Base-by-base conservation (phyloP, 2,329 filamentous ascomycete genomes). In the Botrytis galanthina region DNA sequence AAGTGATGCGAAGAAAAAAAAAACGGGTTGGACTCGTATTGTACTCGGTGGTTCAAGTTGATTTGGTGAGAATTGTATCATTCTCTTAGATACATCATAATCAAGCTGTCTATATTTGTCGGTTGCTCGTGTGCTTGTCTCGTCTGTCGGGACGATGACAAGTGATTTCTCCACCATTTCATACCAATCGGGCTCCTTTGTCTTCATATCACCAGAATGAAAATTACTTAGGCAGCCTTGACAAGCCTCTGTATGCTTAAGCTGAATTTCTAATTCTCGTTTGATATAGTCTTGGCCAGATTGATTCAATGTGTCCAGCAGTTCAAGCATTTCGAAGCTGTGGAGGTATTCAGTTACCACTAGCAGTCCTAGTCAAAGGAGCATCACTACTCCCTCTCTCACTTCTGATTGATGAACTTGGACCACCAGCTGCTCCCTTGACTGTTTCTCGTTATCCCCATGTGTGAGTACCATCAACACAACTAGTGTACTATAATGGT, bases 391-490 rank as follows among this genome's bases (percentile, higher is more conserved):
- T 42, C 16, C 22, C n/a, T 39, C n/a, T 8, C 14, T 62, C 7
- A 3, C 37, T 39, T 62, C 26, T 62, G 60, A 22, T 62, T 62
- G 26, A 62, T 62, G 35, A n/a, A 42, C 35, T 42, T 62, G 35
- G 32, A 18, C 26, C 60, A 5, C 35, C 81, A 71, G 80, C 76
- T 69, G 79, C 75, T 32, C 79, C 78, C 82, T 85, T 89, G 69
- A 85, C 85, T 44, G 86, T 86, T 80, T 87, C 82, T 22, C 48
- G 29, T 68, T 10, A 35, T 20, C 39, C 10, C 18, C 16, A 32
- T 42, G 35, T 54, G 35, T 29, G 16, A 54, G 26, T 68, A 22
- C 26, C 64, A 39, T 29, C 18, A 16, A 32, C 18, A 22, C 48
- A 57, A 57, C n/a, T 57, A 32, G 18, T 42, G 48, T 42, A 57